These are phyloP conservation scores for Backusella parvicylindrica DNA, from an alignment of 192 early-diverging fungal genomes.

Conservation along the genomic window DNA sequence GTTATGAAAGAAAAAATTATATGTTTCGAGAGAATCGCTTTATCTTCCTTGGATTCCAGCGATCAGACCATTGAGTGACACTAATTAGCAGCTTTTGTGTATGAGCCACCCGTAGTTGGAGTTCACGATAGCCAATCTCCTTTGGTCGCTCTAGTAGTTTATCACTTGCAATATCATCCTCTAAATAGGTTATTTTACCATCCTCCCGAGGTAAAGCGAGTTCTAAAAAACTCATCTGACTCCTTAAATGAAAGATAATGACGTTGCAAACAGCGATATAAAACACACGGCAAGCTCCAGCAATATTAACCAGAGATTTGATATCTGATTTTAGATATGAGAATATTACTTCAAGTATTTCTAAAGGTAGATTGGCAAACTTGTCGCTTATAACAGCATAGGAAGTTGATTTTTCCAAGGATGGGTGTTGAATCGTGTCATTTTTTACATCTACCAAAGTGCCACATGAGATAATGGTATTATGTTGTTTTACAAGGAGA, in stretches of 20 bases:
- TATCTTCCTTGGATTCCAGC: constrained; percentile 17
- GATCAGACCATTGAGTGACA: constrained; percentile 17
- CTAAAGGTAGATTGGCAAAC: constrained; percentile 9
- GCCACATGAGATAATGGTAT: neutral
- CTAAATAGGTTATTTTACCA: neutral
- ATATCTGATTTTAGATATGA: constrained; percentile 10
- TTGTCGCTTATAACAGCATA: neutral
- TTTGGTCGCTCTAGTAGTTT: constrained; percentile 5
- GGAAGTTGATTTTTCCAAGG: neutral
- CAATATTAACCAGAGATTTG: neutral
- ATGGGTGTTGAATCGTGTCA: neutral
- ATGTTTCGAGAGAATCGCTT: neutral
- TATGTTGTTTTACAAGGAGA: neutral
- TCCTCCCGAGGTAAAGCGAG: constrained; percentile 12
- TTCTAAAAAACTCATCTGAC: neutral
- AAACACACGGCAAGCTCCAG: constrained; percentile 9
- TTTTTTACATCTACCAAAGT: neutral
- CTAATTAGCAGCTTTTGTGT: neutral
- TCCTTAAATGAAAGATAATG: neutral
- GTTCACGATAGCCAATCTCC: constrained; percentile 18
- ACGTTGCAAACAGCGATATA: constrained; percentile 22
- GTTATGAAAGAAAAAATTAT: neutral
- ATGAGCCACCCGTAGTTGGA: constrained; percentile 1
- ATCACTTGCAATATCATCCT: constrained; percentile 8
- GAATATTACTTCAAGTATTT: constrained; percentile 19